These are phyloP conservation scores for Neostapfia colusana DNA, from an alignment of 176 grass and related monocot genomes.

Conservation along the genomic window DNA sequence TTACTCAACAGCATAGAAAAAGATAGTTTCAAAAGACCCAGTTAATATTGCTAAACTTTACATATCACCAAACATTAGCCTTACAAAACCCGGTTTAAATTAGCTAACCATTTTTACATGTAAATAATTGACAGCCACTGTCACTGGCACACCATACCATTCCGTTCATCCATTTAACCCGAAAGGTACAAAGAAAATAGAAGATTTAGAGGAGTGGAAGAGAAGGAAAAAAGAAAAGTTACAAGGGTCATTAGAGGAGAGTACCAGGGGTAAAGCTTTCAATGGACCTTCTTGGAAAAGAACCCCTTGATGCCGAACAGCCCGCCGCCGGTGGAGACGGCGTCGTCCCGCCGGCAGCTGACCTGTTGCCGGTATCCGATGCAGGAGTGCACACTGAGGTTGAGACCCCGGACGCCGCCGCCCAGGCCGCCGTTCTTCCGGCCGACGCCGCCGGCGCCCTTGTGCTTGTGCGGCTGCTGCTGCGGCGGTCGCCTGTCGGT, in stretches of 20 bases:
- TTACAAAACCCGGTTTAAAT: constrained; percentile 30
- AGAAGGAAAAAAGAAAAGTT: not conserved
- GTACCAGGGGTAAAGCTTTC: not conserved
- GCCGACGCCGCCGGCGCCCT: not conserved
- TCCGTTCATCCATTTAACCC: not conserved
- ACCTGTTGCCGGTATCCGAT: constrained; percentile 70
- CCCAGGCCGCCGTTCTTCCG: constrained; percentile 18
- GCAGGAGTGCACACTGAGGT: constrained; percentile 75
- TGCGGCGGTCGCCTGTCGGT: not conserved
- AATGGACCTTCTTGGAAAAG: constrained; percentile 88
- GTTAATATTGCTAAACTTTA: constrained; percentile 32
- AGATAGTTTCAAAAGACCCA: no score
- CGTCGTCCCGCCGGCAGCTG: constrained; percentile 54
- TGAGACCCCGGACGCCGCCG: constrained; percentile 46
- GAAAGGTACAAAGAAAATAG: not conserved
- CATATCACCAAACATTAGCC: not conserved
- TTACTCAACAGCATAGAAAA: not conserved
- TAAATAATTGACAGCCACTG: constrained; percentile 19
- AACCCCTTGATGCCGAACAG: constrained; percentile 63
- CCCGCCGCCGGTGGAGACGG: constrained; percentile 24
- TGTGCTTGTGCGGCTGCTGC: constrained; percentile 23
- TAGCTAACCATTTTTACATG: constrained; percentile 39
- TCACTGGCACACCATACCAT: not conserved
- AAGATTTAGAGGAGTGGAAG: no score
- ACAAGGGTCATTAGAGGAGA: not conserved